These are phyloP conservation scores for Cystofilobasidium macerans DNA, from an alignment of 768 basidiomycete species.

Conservation along the genomic window DNA sequence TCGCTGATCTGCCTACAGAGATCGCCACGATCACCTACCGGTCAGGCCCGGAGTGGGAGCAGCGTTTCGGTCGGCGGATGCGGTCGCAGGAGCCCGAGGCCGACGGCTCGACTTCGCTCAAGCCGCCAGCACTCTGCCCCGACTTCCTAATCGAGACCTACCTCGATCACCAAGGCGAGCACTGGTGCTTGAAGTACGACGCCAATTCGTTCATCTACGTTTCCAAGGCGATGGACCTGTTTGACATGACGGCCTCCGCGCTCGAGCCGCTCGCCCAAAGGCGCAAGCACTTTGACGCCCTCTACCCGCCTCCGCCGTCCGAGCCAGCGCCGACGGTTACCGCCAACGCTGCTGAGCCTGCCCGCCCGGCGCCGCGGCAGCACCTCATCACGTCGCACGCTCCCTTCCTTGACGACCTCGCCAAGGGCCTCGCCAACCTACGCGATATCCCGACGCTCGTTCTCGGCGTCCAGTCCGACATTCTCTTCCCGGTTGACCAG, in stretches of 20 bases:
- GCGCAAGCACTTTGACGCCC: constrained; percentile 29
- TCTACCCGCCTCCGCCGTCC: constrained; percentile 29
- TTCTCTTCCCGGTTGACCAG: constrained; percentile 92
- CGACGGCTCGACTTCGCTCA: constrained; percentile 29
- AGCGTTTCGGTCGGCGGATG: constrained; percentile 71
- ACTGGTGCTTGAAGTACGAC: constrained; percentile 97
- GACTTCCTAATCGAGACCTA: constrained; percentile 99
- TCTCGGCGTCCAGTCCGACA: constrained; percentile 91
- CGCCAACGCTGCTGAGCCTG: constrained; percentile 24
- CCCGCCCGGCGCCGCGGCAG: neutral
- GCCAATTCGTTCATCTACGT: constrained; percentile 98
- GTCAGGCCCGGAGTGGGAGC: constrained; percentile 98
- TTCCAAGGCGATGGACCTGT: constrained; percentile 98
- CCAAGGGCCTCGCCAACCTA: constrained; percentile 64
- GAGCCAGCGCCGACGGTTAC: constrained; percentile 24
- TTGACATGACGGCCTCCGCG: constrained; percentile 78
- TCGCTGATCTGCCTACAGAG: constrained; percentile 49
- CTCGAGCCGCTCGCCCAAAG: constrained; percentile 50
- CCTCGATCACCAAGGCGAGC: constrained; percentile 91
- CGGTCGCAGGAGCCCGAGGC: constrained; percentile 31
- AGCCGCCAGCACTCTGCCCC: constrained; percentile 70
- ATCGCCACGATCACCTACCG: constrained; percentile 99
- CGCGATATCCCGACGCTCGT: constrained; percentile 67
- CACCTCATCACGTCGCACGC: constrained; percentile 34
- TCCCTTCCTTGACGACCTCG: constrained; percentile 63